Evolutionary conservation across 768 basidiomycete species (phyloP).

Genomic region (Rhodotorula babjevae): DNA sequence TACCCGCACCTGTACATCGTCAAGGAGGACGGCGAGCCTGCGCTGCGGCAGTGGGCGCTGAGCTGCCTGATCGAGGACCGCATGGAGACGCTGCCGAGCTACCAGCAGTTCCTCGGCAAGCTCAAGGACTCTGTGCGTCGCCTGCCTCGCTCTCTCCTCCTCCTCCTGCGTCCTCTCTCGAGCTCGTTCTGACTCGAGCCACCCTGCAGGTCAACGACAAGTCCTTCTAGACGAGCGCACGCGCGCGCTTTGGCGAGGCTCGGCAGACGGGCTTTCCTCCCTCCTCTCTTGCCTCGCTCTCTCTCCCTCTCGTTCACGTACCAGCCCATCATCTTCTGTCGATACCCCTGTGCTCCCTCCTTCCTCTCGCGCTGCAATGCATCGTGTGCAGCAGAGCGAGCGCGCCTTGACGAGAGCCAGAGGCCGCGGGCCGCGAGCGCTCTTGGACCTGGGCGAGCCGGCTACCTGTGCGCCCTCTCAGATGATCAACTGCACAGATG

Average conservation of each 20-base stretch:
- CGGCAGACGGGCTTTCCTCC: neutral
- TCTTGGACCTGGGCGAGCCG: too few relatives aligned
- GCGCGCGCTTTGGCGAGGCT: too few relatives aligned
- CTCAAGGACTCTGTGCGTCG: constrained; percentile 34
- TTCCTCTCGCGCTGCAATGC: neutral
- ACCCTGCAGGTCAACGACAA: constrained; percentile 34
- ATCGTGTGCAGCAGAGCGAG: neutral
- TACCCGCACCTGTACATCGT: constrained; percentile 91
- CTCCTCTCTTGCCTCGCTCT: neutral
- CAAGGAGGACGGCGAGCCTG: constrained; percentile 96
- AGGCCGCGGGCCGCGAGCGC: neutral
- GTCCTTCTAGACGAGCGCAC: constrained; percentile 16
- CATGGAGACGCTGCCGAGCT: constrained; percentile 88
- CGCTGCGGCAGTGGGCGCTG: constrained; percentile 89
- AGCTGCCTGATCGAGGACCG: constrained; percentile 92
- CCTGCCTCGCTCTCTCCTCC: too few relatives aligned
- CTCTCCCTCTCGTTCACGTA: too few relatives aligned
- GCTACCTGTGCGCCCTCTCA: too few relatives aligned
- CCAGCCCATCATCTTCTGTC: neutral
- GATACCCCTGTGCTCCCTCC: neutral
- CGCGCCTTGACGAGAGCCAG: too few relatives aligned
- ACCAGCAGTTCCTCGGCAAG: constrained; percentile 68
- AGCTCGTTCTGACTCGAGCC: neutral
- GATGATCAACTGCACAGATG: too few relatives aligned
- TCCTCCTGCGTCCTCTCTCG: too few relatives aligned